Evolutionary conservation across 2,329 filamentous ascomycete species (phyloP).

Genomic region (Fusarium nygamai): DNA sequence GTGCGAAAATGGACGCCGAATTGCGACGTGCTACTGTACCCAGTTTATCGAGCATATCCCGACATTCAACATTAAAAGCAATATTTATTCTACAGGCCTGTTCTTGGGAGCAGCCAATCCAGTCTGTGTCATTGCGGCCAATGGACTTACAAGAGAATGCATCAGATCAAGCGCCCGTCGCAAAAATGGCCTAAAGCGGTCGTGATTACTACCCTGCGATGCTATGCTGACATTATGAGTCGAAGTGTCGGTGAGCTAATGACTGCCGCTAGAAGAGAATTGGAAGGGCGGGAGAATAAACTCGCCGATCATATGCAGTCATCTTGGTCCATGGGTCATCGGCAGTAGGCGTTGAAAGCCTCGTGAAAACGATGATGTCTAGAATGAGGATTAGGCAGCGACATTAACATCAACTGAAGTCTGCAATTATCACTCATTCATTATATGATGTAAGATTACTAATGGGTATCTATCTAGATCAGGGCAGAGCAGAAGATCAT

Average conservation of each 20-base stretch:
- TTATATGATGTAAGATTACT: rapidly evolving
- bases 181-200: not conserved
- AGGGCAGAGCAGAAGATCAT: too few species aligned
- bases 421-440: too few species aligned
- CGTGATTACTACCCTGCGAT: not conserved
- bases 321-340: not conserved
- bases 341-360: not conserved
- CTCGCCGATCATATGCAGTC: not conserved
- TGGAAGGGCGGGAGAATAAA: not conserved
- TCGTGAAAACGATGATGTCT: not conserved
- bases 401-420: too few species aligned
- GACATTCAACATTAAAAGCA: not conserved
- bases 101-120: not conserved
- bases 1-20: not conserved
- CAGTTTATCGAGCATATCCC: not conserved
- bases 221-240: not conserved
- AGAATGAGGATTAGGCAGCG: not conserved
- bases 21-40: not conserved
- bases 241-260: not conserved
- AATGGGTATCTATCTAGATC: too few species aligned
- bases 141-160: not conserved
- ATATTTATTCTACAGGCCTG: rapidly evolving
- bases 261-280: not conserved
- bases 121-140: not conserved
- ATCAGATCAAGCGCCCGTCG: not conserved